These are phyloP conservation scores for Alternaria sp. DNA, from an alignment of 2,329 filamentous ascomycete species.

Conservation along the genomic window DNA sequence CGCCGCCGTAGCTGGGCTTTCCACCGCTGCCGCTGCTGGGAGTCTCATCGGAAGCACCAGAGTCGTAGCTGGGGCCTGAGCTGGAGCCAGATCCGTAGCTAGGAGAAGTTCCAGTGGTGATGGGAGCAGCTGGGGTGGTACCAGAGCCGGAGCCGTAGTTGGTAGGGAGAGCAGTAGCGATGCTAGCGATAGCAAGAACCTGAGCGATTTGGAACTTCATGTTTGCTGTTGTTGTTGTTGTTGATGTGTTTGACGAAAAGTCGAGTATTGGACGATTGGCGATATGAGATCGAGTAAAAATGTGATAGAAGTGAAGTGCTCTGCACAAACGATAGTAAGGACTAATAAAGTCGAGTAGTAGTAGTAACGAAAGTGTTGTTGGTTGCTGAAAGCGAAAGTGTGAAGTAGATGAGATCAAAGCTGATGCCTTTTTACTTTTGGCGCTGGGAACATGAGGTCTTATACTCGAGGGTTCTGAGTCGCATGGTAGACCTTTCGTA, in stretches of 20 bases:
- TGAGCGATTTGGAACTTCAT: constrained; percentile 13
- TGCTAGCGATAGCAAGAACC: constrained; percentile 8
- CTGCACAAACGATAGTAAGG: constrained; percentile 7
- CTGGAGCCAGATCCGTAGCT: neutral
- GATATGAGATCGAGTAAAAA: neutral
- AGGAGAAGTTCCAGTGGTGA: neutral
- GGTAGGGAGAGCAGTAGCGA: constrained; percentile 9
- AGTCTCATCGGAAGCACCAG: neutral
- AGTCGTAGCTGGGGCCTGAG: constrained; percentile 4
- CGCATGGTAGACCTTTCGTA: neutral
- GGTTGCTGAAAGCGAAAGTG: constrained; percentile 8
- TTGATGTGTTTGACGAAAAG: neutral
- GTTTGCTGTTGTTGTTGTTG: constrained; percentile 1
- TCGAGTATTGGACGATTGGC: neutral
- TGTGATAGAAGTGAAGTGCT: neutral
- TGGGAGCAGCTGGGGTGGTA: neutral
- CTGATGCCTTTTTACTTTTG: constrained; percentile 9
- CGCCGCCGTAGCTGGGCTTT: neutral
- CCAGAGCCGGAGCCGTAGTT: neutral
- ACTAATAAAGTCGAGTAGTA: neutral
- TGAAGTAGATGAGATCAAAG: neutral
- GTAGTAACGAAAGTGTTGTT: neutral
- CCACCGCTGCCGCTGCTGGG: neutral
- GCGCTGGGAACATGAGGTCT: constrained; percentile 1
- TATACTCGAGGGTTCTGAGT: constrained; percentile 4